Conservation (phyloP, 495 filamentous ascomycete species). For the Penicillium paradoxum region DNA sequence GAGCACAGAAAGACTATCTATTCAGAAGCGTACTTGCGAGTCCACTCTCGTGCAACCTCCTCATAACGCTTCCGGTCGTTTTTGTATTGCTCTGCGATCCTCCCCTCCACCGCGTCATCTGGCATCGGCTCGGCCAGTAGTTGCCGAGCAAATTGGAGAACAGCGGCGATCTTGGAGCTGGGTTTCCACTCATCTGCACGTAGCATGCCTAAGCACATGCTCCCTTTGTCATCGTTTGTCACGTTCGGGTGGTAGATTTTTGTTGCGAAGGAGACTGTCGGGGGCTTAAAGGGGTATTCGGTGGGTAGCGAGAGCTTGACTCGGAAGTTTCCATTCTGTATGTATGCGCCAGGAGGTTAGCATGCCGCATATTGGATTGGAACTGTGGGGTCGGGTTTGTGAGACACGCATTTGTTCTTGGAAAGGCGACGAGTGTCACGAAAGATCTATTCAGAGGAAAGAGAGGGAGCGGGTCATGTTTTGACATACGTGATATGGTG, state of each 20-base stretch:
- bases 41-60: constrained; percentile 78
- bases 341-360: constrained; percentile 1
- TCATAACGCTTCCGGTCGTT: constrained; percentile 69
- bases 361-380: background rate
- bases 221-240: constrained; percentile 86
- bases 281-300: constrained; percentile 95
- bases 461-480: no score
- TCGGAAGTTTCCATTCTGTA: constrained; percentile 71
- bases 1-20: background rate
- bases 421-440: no score
- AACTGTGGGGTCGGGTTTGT: background rate
- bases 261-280: constrained; percentile 78
- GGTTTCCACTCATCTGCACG: constrained; percentile 95
- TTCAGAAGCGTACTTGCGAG: constrained; percentile 63
- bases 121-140: constrained; percentile 83
- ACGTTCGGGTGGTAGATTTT: constrained; percentile 99
- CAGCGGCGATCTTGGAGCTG: constrained; percentile 65
- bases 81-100: constrained; percentile 82
- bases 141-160: constrained; percentile 73
- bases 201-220: constrained; percentile 87
- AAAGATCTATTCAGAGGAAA: no score
- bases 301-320: constrained; percentile 70
- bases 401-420: no score
- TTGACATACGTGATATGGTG: constrained; percentile 62
- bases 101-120: constrained; percentile 86